These are phyloP conservation scores for Sphaerostilbella broomeana DNA, from an alignment of 2,329 filamentous ascomycete species.

Conservation along the genomic window DNA sequence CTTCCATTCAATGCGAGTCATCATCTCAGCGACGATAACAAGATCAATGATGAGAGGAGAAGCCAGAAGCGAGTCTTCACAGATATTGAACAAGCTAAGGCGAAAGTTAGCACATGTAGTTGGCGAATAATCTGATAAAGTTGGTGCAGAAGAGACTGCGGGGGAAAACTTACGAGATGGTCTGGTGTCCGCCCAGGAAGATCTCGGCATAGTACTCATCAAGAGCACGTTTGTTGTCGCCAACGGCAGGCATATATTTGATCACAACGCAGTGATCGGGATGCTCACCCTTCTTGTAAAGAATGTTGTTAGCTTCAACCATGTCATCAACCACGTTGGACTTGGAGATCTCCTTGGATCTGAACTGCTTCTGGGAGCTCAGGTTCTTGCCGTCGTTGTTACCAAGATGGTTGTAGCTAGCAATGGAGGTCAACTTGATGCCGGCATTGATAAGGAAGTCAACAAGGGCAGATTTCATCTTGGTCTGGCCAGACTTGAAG, in stretches of 20 bases:
- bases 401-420: conserved; percentile 97
- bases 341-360: conserved; percentile 99
- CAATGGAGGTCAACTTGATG: conserved; percentile 97
- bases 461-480: conserved; percentile 99
- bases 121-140: not conserved
- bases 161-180: conserved; percentile 60
- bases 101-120: conserved; percentile 15
- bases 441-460: conserved; percentile 98
- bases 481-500: conserved; percentile 99
- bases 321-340: conserved; percentile 99
- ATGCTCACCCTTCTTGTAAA: conserved; percentile 89
- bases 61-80: conserved; percentile 93
- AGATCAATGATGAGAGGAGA: conserved; percentile 97
- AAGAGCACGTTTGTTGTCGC: conserved; percentile 96
- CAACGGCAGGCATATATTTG: conserved; percentile 99
- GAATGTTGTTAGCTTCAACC: conserved; percentile 88
- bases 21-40: conserved; percentile 88
- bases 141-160: not conserved
- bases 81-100: conserved; percentile 90
- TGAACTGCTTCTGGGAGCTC: conserved; percentile 96
- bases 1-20: conserved; percentile 97
- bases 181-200: conserved; percentile 97
- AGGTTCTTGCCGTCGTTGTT: conserved; percentile 99
- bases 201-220: conserved; percentile 99
- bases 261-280: conserved; percentile 98